Percentiles rank a stretch among this genome's conserved stretches.
Evolutionary conservation across 495 filamentous ascomycete species (phyloP).

Genomic region (Daldinia caldariorum): DNA sequence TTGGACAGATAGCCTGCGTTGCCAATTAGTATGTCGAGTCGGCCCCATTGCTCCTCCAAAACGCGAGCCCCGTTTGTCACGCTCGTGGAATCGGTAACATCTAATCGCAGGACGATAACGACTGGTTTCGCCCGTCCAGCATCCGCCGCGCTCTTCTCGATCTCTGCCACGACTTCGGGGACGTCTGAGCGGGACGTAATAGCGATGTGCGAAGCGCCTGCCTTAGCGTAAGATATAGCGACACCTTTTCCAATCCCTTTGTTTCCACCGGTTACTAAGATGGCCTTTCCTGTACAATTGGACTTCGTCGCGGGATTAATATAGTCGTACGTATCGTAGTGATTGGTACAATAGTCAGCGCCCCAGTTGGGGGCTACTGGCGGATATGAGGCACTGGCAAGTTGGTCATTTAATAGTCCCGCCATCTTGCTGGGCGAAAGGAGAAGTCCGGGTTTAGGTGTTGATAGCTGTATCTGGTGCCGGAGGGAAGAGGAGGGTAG

Average conservation of each 20-base stretch:
- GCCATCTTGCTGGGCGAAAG: conserved; percentile 12
- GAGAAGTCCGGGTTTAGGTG: neutral
- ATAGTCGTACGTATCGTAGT: conserved; percentile 56
- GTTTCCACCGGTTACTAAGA: conserved; percentile 59
- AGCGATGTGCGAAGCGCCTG: conserved; percentile 47
- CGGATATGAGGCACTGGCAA: conserved; percentile 19
- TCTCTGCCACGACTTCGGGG: conserved; percentile 42
- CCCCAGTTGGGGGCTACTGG: conserved; percentile 28
- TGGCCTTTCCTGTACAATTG: conserved; percentile 48
- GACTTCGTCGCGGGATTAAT: conserved; percentile 47
- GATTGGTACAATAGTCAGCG: conserved; percentile 32
- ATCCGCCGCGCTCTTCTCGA: conserved; percentile 51
- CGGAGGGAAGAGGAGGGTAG: neutral
- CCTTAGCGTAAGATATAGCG: conserved; percentile 56
- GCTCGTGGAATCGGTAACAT: conserved; percentile 52
- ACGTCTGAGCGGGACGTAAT: conserved; percentile 53
- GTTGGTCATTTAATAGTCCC: conserved; percentile 11
- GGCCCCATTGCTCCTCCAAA: conserved; percentile 37
- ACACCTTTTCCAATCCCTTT: conserved; percentile 58
- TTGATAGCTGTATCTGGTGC: neutral
- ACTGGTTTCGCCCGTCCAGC: conserved; percentile 49
- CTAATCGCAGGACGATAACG: conserved; percentile 52
- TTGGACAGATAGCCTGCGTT: conserved; percentile 59
- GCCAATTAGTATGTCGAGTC: conserved; percentile 62
- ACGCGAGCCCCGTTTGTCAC: conserved; percentile 47